Conservation (phyloP, 179 eudicot species). For the Actinidia polygama region DNA sequence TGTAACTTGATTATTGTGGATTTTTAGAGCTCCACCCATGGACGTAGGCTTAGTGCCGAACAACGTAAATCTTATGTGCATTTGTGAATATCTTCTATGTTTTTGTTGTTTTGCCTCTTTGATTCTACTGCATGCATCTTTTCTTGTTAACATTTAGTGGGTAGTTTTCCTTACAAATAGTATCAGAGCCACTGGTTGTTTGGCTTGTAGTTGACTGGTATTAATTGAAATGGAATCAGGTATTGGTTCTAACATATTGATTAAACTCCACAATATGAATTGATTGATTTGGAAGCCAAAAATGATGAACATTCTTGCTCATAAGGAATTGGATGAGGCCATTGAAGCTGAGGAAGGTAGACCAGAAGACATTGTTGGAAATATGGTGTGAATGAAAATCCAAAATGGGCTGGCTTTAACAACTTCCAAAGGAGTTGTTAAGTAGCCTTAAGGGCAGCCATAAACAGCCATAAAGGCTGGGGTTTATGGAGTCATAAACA, state of each 20-base stretch:
- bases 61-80: background rate
- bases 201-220: background rate
- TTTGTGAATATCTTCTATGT: background rate
- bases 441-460: no score
- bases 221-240: background rate
- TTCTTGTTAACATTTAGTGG: background rate
- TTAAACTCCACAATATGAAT: background rate
- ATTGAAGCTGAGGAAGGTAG: background rate
- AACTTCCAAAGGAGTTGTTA: no score
- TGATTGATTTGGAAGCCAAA: background rate
- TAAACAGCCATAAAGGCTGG: no score
- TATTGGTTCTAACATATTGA: background rate
- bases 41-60: background rate
- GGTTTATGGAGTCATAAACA: no score
- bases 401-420: no score
- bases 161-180: background rate
- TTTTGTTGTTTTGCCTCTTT: background rate
- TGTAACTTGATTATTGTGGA: background rate
- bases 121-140: background rate
- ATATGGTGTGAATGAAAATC: no score
- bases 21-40: background rate
- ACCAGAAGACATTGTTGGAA: background rate
- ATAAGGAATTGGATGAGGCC: background rate
- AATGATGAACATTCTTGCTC: constrained; percentile 3
- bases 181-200: background rate